A percentile compares a stretch with the other conserved stretches of the same genome.
phyloP scores from a whole-genome alignment of 164 flowering plant species.

The Saururus chinensis region DNA sequence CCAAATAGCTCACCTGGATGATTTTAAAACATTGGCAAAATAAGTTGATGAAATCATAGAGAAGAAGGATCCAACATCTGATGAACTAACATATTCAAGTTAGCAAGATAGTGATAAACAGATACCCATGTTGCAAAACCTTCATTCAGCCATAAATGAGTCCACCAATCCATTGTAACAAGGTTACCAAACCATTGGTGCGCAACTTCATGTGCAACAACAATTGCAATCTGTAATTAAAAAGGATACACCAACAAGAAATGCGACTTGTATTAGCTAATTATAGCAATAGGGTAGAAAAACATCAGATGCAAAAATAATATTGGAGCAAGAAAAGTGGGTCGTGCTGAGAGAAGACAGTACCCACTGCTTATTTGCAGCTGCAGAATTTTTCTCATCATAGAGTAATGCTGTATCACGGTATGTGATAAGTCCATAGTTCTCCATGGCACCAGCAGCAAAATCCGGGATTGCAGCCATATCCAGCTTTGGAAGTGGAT shows the following conservation, averaged over 20 bases:
- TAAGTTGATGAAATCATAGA: not conserved
- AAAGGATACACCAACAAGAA: not conserved
- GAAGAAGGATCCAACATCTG: not conserved
- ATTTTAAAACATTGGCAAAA: slow-evolving; percentile 2
- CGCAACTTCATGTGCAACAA: slow-evolving; percentile 96
- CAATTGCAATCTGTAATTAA: slow-evolving; percentile 63
- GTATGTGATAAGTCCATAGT: slow-evolving; percentile 93
- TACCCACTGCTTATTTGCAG: slow-evolving; percentile 90
- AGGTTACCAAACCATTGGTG: slow-evolving; percentile 99
- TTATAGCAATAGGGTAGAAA: too few relatives aligned
- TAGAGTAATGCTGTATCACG: slow-evolving; percentile 87
- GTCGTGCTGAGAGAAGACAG: not conserved
- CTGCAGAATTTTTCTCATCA: slow-evolving; percentile 91
- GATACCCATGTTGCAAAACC: slow-evolving; percentile 99
- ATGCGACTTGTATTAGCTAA: not conserved
- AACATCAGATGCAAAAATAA: not conserved
- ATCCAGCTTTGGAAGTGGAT: slow-evolving; percentile 88
- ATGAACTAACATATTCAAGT: not conserved
- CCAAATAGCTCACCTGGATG: slow-evolving; percentile 80
- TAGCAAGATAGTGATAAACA: slow-evolving; percentile 2
- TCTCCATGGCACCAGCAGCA: slow-evolving; percentile 99
- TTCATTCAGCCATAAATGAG: slow-evolving; percentile 96
- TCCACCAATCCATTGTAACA: slow-evolving; percentile 99
- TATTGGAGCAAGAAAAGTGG: not conserved
- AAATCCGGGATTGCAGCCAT: slow-evolving; percentile 98